These are phyloP conservation scores for Tylopilus sp. DNA, from an alignment of 1,284 basidiomycete genomes.

Conservation along the genomic window DNA sequence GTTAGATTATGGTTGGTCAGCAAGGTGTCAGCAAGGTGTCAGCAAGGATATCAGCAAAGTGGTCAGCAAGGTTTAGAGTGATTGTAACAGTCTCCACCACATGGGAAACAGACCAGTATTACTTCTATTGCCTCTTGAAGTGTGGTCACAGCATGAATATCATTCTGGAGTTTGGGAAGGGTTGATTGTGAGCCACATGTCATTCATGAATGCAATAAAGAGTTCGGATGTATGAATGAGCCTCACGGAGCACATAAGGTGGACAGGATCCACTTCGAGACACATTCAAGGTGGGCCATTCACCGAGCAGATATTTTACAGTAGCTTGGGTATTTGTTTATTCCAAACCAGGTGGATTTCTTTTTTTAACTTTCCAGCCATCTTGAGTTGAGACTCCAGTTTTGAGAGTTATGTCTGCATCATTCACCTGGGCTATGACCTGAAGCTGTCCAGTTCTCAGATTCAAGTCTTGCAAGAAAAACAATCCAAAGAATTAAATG, in stretches of 20 bases:
- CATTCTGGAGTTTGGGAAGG: conserved; percentile 4
- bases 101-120: conserved; percentile 15
- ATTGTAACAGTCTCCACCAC: not conserved
- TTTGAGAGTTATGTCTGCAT: not conserved
- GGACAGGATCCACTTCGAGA: not conserved
- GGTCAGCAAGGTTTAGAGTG: too few species aligned
- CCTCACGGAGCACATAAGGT: not conserved
- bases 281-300: conserved; percentile 15
- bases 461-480: conserved; percentile 24
- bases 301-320: conserved; percentile 9
- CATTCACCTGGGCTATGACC: not conserved
- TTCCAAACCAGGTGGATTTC: not conserved
- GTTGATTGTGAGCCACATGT: conserved; percentile 11
- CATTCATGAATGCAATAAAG: conserved; percentile 14
- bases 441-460: conserved; percentile 6
- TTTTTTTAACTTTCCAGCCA: not conserved
- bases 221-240: conserved; percentile 11
- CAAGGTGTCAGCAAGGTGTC: too few species aligned
- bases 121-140: conserved; percentile 9
- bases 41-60: too few species aligned
- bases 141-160: not conserved
- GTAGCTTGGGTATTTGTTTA: conserved; percentile 2
- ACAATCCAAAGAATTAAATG: conserved; percentile 12
- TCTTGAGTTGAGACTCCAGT: not conserved
- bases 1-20: too few species aligned